Evolutionary conservation across 169 alveolate species (phyloP).

Genomic region (Plasmodium billcollinsi): DNA sequence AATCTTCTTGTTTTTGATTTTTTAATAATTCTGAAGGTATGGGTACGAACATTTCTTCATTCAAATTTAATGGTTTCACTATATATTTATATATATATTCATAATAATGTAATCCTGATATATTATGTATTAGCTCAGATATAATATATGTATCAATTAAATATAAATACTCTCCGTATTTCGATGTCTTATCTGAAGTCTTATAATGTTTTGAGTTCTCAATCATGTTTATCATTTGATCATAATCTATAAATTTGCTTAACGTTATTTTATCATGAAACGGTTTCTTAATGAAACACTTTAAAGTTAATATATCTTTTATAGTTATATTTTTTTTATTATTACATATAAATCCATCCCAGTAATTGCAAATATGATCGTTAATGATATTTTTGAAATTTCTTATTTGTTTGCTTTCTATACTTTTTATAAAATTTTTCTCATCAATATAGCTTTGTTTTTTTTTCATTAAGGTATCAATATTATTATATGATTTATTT

Average conservation of each 20-base stretch:
- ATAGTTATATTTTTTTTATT: conserved; percentile 79
- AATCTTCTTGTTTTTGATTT: conserved; percentile 8
- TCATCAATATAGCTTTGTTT: not conserved
- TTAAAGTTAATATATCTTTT: conserved; percentile 78
- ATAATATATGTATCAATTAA: conserved; percentile 58
- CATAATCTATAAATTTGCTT: conserved; percentile 66
- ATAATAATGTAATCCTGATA: conserved; percentile 55
- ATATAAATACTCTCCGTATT: conserved; percentile 52
- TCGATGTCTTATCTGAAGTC: conserved; percentile 1
- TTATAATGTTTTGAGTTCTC: conserved; percentile 75
- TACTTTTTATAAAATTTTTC: conserved; percentile 11
- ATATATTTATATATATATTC: conserved; percentile 67
- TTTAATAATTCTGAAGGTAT: conserved; percentile 47
- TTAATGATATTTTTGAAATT: conserved; percentile 67
- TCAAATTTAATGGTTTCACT: conserved; percentile 52
- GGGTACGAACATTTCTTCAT: conserved; percentile 65
- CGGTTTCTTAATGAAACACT: conserved; percentile 78
- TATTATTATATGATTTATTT: no score
- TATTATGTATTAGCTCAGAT: conserved; percentile 40
- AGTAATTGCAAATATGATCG: conserved; percentile 79
- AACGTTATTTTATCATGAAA: conserved; percentile 79
- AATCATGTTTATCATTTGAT: conserved; percentile 74
- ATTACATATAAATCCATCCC: conserved; percentile 83
- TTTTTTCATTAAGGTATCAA: not conserved
- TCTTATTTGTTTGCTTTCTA: conserved; percentile 33